phyloP scores from a whole-genome alignment of 2,329 filamentous ascomycete genomes.

The Huntiella decipiens region DNA sequence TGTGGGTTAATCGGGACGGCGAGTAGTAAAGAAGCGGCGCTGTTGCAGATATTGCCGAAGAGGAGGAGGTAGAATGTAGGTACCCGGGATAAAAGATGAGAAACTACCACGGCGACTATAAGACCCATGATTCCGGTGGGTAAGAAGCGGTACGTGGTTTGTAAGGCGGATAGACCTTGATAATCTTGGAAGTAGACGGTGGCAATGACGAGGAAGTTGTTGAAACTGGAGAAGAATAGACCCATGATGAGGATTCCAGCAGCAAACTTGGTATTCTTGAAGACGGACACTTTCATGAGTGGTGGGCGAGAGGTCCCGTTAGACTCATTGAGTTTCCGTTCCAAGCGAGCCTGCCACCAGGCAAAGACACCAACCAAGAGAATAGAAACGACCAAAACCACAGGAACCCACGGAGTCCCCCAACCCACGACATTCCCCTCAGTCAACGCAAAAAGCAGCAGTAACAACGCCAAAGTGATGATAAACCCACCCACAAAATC shows the following conservation, averaged over 20 bases:
- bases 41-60: conserved; percentile 36
- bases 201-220: conserved; percentile 46
- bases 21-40: conserved; percentile 39
- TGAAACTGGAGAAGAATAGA: conserved; percentile 48
- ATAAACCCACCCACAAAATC: conserved; percentile 49
- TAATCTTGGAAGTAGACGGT: conserved; percentile 56
- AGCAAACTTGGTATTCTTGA: conserved; percentile 38
- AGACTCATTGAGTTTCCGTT: conserved; percentile 21
- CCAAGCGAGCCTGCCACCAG: conserved; percentile 41
- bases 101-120: conserved; percentile 35
- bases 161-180: conserved; percentile 39
- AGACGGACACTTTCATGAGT: conserved; percentile 43
- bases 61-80: conserved; percentile 38
- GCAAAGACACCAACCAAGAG: conserved; percentile 37
- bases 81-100: conserved; percentile 36
- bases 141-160: conserved; percentile 50
- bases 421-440: conserved; percentile 53
- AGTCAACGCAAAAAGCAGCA: conserved; percentile 46
- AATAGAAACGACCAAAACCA: conserved; percentile 38
- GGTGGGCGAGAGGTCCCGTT: conserved; percentile 14
- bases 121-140: conserved; percentile 43
- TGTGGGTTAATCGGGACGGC: conserved; percentile 40
- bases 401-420: conserved; percentile 41
- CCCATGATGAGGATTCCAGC: conserved; percentile 46
- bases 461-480: conserved; percentile 41